These are phyloP conservation scores for Kodamaea lidongshanica DNA, from an alignment of 805 yeast genomes.

Conservation along the genomic window DNA sequence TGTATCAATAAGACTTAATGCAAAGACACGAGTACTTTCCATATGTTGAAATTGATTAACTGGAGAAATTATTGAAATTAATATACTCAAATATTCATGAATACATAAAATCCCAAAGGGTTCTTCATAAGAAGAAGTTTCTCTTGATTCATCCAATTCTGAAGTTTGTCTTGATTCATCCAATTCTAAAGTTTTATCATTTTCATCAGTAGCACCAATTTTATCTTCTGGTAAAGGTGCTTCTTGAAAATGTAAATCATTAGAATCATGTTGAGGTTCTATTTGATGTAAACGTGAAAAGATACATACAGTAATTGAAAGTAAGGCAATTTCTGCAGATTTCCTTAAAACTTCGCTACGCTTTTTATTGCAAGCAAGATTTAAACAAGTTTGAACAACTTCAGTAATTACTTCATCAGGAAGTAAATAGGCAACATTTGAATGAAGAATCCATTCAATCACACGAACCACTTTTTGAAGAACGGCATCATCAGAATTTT, in stretches of 20 bases:
- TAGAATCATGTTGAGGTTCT: slow-evolving; percentile 39
- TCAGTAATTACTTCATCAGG: slow-evolving; percentile 82
- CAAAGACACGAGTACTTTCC: slow-evolving; percentile 80
- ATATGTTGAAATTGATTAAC: slow-evolving; percentile 78
- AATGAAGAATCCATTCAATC: slow-evolving; percentile 57
- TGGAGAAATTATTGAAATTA: slow-evolving; percentile 77
- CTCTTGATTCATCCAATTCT: slow-evolving; percentile 6
- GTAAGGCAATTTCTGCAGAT: slow-evolving; percentile 81
- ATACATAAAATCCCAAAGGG: slow-evolving; percentile 73
- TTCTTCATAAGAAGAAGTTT: slow-evolving; percentile 20
- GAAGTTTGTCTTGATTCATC: slow-evolving; percentile 5
- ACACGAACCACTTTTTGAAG: slow-evolving; percentile 74
- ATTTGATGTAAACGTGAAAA: slow-evolving; percentile 56
- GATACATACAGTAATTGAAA: slow-evolving; percentile 59
- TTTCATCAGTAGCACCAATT: slow-evolving; percentile 42
- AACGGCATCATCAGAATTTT: slow-evolving; percentile 86
- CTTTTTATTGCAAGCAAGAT: slow-evolving; percentile 86
- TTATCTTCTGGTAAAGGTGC: slow-evolving; percentile 53
- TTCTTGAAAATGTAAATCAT: slow-evolving; percentile 42
- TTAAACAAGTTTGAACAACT: slow-evolving; percentile 83
- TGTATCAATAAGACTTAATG: slow-evolving; percentile 65
- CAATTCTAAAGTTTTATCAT: slow-evolving; percentile 7
- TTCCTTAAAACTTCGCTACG: slow-evolving; percentile 84
- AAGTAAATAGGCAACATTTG: slow-evolving; percentile 59
- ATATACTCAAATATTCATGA: slow-evolving; percentile 67